These are phyloP conservation scores for Periglandula ipomoeae DNA, from an alignment of 2,329 filamentous ascomycete genomes.

Conservation along the genomic window DNA sequence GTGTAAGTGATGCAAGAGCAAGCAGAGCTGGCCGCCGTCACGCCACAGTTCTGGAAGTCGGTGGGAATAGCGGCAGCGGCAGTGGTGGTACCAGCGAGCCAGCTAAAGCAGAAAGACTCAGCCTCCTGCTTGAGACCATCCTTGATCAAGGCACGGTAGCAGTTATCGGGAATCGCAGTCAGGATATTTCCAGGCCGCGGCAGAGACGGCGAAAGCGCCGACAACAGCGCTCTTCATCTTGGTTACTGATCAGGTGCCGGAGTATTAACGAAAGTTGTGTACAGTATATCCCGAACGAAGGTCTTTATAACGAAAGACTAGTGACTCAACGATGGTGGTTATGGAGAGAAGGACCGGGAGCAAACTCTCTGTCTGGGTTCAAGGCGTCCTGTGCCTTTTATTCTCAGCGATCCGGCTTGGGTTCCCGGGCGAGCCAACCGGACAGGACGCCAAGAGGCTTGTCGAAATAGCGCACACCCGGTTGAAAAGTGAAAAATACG, in stretches of 20 bases:
- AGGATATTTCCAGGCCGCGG: slow-evolving; percentile 20
- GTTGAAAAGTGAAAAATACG: slow-evolving; percentile 10
- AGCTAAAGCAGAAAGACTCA: slow-evolving; percentile 23
- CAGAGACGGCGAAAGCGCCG: slow-evolving; percentile 22
- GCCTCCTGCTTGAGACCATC: slow-evolving; percentile 20
- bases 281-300: slow-evolving; percentile 4
- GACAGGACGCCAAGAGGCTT: not conserved
- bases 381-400: slow-evolving; percentile 3
- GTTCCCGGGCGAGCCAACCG: too few relatives aligned
- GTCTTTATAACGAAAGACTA: too few relatives aligned
- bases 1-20: slow-evolving; percentile 30
- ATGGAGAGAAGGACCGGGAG: not conserved
- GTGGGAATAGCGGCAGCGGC: slow-evolving; percentile 19
- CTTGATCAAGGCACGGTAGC: slow-evolving; percentile 27
- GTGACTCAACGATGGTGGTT: not conserved
- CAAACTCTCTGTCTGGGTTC: not conserved
- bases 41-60: slow-evolving; percentile 21
- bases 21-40: slow-evolving; percentile 20
- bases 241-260: not conserved
- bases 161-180: slow-evolving; percentile 23
- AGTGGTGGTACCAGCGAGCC: slow-evolving; percentile 21
- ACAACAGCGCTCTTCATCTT: slow-evolving; percentile 25
- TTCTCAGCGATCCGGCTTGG: not conserved
- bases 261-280: slow-evolving; percentile 16
- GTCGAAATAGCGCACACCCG: not conserved